Evolutionary conservation across 1,284 basidiomycete species (phyloP).

Genomic region (Neolentinus lepideus): DNA sequence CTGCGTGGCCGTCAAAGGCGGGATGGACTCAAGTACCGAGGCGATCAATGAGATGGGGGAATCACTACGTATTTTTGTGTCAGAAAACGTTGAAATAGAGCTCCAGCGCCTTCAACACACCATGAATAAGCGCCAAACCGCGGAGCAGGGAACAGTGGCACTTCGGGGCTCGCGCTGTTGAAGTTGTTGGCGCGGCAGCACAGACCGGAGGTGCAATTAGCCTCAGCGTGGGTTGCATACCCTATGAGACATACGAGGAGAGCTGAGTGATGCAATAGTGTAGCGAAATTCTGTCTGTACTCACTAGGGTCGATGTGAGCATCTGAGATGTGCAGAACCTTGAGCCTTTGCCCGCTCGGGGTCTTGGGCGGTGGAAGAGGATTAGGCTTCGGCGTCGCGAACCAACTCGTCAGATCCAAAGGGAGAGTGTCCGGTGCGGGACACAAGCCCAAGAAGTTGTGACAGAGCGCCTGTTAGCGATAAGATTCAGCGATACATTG

Average conservation of each 20-base stretch:
- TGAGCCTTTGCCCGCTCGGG: constrained; percentile 57
- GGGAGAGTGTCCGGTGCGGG: constrained; percentile 41
- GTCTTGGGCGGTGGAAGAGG: constrained; percentile 48
- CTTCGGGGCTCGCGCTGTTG: constrained; percentile 45
- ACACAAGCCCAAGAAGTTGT: constrained; percentile 46
- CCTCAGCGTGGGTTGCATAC: constrained; percentile 68
- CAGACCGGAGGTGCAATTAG: constrained; percentile 61
- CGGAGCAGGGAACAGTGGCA: constrained; percentile 49
- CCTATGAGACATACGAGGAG: constrained; percentile 26
- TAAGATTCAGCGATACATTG: not conserved
- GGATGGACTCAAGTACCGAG: constrained; percentile 62
- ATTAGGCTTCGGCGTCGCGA: constrained; percentile 61
- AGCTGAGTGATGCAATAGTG: not conserved
- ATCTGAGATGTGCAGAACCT: constrained; percentile 76
- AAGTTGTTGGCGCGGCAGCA: constrained; percentile 62
- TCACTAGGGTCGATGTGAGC: constrained; percentile 70
- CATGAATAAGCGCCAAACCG: constrained; percentile 60
- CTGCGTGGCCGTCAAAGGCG: constrained; percentile 55
- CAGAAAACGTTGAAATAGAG: not conserved
- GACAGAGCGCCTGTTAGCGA: constrained; percentile 39
- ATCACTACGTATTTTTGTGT: constrained; percentile 39
- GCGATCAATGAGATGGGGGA: constrained; percentile 57
- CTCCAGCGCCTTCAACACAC: constrained; percentile 22
- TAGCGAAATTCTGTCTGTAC: constrained; percentile 10
- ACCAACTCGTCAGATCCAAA: constrained; percentile 50